Conservation (phyloP, 2,329 filamentous ascomycete species). For the Penicillium nordicum region DNA sequence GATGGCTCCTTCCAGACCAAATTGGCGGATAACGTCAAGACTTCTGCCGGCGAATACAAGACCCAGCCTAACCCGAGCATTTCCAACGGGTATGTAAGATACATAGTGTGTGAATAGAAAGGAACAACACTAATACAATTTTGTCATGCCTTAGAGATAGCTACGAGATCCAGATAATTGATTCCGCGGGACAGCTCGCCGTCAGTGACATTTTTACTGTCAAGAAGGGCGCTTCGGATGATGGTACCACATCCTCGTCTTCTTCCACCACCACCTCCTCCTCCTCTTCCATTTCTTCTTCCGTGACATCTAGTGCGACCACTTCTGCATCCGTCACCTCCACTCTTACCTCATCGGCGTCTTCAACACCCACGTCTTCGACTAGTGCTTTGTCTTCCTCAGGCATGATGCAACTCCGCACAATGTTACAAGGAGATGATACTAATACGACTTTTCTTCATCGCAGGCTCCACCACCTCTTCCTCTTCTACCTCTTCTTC, state of each 20-base stretch:
- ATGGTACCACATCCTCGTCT: constrained; percentile 6
- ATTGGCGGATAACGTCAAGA: constrained; percentile 13
- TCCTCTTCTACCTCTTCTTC: not conserved
- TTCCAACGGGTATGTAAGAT: constrained; percentile 9
- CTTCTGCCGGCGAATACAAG: constrained; percentile 9
- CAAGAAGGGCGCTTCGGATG: constrained; percentile 4
- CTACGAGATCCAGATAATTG: constrained; percentile 14
- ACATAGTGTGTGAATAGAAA: not conserved
- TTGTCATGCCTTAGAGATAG: not conserved
- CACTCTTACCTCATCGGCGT: not conserved
- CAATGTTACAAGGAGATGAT: not conserved
- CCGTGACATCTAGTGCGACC: not conserved
- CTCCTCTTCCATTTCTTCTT: not conserved
- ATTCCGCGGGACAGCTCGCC: constrained; percentile 10
- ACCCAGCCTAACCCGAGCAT: constrained; percentile 14
- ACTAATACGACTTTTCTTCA: not conserved
- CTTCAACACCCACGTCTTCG: not conserved
- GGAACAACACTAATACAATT: not conserved
- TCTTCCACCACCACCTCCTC: not conserved
- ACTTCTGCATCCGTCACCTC: not conserved
- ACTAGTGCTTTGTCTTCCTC: constrained; percentile 5
- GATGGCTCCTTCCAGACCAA: constrained; percentile 15
- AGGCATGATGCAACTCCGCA: constrained; percentile 10
- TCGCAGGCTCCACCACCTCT: not conserved
- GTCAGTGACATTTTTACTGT: constrained; percentile 10